phyloP scores from a whole-genome alignment of 805 yeast genomes.

The Middelhovenomyces tepae region DNA sequence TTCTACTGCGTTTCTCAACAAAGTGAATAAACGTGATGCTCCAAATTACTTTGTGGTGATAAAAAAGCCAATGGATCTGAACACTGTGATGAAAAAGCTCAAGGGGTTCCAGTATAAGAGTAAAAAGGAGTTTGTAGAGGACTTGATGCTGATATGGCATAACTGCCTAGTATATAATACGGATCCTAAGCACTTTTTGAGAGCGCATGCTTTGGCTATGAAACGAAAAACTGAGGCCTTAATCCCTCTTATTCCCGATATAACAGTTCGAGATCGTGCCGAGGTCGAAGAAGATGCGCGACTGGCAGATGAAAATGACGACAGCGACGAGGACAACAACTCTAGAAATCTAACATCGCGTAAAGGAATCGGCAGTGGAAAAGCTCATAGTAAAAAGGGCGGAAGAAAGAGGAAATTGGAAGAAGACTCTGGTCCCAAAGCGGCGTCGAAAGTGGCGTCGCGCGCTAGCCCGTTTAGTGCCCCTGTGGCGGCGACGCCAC shows the following conservation, averaged over 20 bases:
- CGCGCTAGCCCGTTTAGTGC: too few relatives aligned
- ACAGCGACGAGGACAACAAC: conserved; percentile 3
- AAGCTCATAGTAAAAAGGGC: conserved; percentile 19
- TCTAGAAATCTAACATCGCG: conserved; percentile 15
- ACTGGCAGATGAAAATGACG: conserved; percentile 5
- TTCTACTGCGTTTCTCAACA: conserved; percentile 89
- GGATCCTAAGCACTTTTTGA: conserved; percentile 83
- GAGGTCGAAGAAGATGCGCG: conserved; percentile 31
- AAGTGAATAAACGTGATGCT: conserved; percentile 96
- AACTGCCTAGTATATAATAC: conserved; percentile 90
- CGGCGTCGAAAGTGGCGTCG: conserved; percentile 1
- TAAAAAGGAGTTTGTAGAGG: conserved; percentile 89
- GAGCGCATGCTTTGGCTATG: conserved; percentile 95
- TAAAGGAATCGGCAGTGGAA: conserved; percentile 30
- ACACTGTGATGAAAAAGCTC: conserved; percentile 85
- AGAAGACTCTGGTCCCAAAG: conserved; percentile 8
- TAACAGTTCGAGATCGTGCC: conserved; percentile 50
- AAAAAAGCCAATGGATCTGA: conserved; percentile 63
- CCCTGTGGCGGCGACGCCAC: too few relatives aligned
- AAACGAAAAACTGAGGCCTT: conserved; percentile 68
- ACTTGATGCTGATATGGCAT: conserved; percentile 88
- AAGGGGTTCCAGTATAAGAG: conserved; percentile 74
- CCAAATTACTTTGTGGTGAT: conserved; percentile 90
- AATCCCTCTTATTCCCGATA: conserved; percentile 83
- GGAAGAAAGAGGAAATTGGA: conserved; percentile 20